These are phyloP conservation scores for Cerioporus squamosus DNA, from an alignment of 1,284 basidiomycete genomes.

Conservation along the genomic window DNA sequence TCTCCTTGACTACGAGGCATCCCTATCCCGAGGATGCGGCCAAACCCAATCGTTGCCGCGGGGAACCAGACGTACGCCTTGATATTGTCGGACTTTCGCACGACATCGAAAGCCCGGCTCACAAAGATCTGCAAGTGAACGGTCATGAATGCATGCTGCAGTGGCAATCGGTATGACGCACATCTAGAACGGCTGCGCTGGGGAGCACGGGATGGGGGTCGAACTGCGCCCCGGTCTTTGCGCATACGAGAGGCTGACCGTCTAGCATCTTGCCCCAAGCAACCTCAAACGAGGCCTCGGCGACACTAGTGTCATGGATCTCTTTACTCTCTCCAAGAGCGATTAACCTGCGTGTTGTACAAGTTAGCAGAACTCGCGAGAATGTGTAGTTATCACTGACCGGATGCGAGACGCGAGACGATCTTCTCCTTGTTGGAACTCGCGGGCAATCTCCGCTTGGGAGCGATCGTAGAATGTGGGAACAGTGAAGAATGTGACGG, in stretches of 20 bases:
- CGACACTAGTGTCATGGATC: neutral
- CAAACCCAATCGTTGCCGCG: no score
- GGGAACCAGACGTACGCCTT: no score
- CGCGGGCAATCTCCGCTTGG: slow-evolving; percentile 23
- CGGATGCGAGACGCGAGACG: slow-evolving; percentile 12
- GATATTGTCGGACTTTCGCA: no score
- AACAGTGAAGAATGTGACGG: slow-evolving; percentile 25
- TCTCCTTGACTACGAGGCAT: no score
- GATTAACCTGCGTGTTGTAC: slow-evolving; percentile 12
- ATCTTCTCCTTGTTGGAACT: slow-evolving; percentile 19
- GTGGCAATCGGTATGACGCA: neutral
- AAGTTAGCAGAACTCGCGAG: no score
- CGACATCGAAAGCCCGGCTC: neutral
- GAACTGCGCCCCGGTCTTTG: slow-evolving; percentile 5
- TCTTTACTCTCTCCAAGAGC: neutral
- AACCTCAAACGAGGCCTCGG: neutral
- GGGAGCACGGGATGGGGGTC: neutral
- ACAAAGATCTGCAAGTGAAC: slow-evolving; percentile 13
- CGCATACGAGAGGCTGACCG: slow-evolving; percentile 5
- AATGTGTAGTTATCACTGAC: neutral
- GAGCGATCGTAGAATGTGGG: slow-evolving; percentile 15
- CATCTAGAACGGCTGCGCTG: slow-evolving; percentile 2
- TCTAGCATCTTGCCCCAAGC: slow-evolving; percentile 1
- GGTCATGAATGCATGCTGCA: no score
- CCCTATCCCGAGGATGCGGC: no score